A percentile compares a stretch with the other conserved stretches of the same genome.
These are phyloP conservation scores for Penicillium diatomitis DNA, from an alignment of 495 filamentous ascomycete genomes.

Conservation along the genomic window DNA sequence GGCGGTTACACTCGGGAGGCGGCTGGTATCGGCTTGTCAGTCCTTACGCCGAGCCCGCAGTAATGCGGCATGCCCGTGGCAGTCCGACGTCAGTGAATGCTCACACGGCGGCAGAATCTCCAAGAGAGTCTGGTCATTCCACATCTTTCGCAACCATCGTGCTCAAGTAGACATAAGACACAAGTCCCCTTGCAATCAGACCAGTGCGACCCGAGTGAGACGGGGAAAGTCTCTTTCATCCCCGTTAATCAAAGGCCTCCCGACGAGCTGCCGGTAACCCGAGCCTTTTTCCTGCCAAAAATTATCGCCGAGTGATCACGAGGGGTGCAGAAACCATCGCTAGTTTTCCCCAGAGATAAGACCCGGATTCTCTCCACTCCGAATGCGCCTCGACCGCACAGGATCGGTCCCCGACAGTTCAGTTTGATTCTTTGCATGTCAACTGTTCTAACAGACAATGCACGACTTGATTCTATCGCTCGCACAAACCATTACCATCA, in stretches of 20 bases:
- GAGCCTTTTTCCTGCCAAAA: slow-evolving; percentile 15
- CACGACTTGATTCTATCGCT: slow-evolving; percentile 9
- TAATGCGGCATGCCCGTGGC: background rate
- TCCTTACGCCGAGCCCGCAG: slow-evolving; percentile 15
- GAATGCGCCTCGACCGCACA: slow-evolving; percentile 12
- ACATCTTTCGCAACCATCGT: background rate
- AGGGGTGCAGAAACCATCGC: slow-evolving; percentile 10
- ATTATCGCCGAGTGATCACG: slow-evolving; percentile 24
- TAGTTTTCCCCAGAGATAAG: slow-evolving; percentile 11
- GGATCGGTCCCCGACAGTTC: slow-evolving; percentile 1
- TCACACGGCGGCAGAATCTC: too few species aligned
- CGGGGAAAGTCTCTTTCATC: too few species aligned
- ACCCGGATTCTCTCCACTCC: slow-evolving; percentile 7
- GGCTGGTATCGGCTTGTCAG: slow-evolving; percentile 35
- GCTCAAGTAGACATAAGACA: too few species aligned
- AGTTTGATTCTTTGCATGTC: slow-evolving; percentile 17
- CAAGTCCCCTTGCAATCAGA: too few species aligned
- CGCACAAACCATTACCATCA: slow-evolving; percentile 3
- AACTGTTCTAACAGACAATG: slow-evolving; percentile 24
- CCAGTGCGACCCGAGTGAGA: too few species aligned
- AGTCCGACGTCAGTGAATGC: slow-evolving; percentile 14
- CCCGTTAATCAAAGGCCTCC: background rate
- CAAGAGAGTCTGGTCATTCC: background rate
- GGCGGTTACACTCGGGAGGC: slow-evolving; percentile 12
- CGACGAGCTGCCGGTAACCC: slow-evolving; percentile 26